Evolutionary conservation across 495 filamentous ascomycete species (phyloP).

Genomic region (Hyaloscypha hepaticicola): DNA sequence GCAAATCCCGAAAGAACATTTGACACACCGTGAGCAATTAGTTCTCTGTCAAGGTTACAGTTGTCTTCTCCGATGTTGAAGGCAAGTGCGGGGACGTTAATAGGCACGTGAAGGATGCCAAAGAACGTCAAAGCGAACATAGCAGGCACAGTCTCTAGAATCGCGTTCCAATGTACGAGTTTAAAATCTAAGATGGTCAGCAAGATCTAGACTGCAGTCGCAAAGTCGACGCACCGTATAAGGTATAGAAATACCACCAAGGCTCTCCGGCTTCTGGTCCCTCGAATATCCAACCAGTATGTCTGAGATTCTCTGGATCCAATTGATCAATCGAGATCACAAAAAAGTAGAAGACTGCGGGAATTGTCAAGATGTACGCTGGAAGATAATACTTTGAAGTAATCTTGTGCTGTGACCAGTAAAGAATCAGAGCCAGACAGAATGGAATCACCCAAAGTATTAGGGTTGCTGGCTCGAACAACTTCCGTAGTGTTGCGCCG

Average conservation of each 20-base stretch:
- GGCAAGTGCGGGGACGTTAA: constrained; percentile 91
- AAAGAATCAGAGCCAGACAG: constrained; percentile 70
- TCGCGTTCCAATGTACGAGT: constrained; percentile 74
- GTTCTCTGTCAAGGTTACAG: constrained; percentile 83
- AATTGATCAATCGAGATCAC: constrained; percentile 64
- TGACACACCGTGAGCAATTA: constrained; percentile 89
- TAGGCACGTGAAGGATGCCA: constrained; percentile 93
- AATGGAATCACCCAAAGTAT: constrained; percentile 83
- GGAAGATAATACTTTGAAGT: constrained; percentile 81
- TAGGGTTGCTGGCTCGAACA: constrained; percentile 69
- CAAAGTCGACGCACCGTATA: constrained; percentile 66
- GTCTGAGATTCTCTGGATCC: constrained; percentile 59
- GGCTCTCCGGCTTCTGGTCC: constrained; percentile 79
- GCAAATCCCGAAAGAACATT: constrained; percentile 83
- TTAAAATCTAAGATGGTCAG: constrained; percentile 57
- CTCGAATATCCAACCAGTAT: constrained; percentile 85
- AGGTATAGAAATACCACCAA: constrained; percentile 95
- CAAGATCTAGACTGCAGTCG: not conserved
- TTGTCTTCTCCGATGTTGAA: constrained; percentile 89
- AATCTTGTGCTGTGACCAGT: constrained; percentile 68
- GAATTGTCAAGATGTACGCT: constrained; percentile 80
- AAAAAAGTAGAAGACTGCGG: constrained; percentile 77
- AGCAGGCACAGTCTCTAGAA: constrained; percentile 78
- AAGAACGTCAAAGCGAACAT: constrained; percentile 99
- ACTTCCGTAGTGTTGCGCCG: constrained; percentile 66